Percentiles rank a stretch among this genome's conserved stretches.
phyloP scores from a whole-genome alignment of 2,329 filamentous ascomycete genomes.

The Fusarium nanum region DNA sequence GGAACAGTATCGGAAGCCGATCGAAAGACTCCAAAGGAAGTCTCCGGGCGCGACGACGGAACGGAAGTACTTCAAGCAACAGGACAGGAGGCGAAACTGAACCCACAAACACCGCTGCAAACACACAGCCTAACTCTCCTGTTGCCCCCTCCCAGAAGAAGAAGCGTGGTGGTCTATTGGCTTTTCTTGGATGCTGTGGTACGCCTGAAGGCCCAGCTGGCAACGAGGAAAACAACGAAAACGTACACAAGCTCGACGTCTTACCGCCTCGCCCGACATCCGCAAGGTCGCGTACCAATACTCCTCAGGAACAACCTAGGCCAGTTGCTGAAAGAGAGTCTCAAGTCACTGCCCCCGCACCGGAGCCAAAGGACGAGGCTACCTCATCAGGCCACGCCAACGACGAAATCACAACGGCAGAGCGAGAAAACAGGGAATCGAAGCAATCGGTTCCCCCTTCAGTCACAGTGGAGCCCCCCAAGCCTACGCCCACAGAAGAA shows the following conservation, averaged over 20 bases:
- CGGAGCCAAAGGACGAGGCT: constrained; percentile 58
- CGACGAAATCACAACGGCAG: constrained; percentile 58
- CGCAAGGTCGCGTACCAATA: constrained; percentile 64
- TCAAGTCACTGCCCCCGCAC: constrained; percentile 50
- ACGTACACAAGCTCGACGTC: constrained; percentile 69
- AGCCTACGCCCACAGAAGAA: constrained; percentile 40
- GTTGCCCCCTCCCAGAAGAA: constrained; percentile 62
- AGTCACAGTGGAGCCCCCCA: constrained; percentile 59
- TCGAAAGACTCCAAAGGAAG: constrained; percentile 75
- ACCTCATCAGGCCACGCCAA: constrained; percentile 60
- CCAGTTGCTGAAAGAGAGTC: constrained; percentile 63
- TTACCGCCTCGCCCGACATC: constrained; percentile 66
- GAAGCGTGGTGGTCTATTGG: constrained; percentile 65
- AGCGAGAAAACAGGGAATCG: constrained; percentile 59
- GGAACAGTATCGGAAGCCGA: constrained; percentile 71
- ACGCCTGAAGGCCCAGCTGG: constrained; percentile 69
- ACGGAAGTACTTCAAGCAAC: constrained; percentile 76
- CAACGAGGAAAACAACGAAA: constrained; percentile 64
- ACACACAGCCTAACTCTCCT: constrained; percentile 65
- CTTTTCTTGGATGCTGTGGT: constrained; percentile 75
- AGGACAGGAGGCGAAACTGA: constrained; percentile 66
- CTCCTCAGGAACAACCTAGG: constrained; percentile 62
- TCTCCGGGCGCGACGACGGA: constrained; percentile 71
- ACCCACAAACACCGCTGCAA: constrained; percentile 61
- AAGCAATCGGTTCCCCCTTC: constrained; percentile 57